Evolutionary conservation across 1,284 basidiomycete species (phyloP), one percentile per base, ranked within the genome.

Genomic region (Pseudozyma hubeiensis): DNA sequence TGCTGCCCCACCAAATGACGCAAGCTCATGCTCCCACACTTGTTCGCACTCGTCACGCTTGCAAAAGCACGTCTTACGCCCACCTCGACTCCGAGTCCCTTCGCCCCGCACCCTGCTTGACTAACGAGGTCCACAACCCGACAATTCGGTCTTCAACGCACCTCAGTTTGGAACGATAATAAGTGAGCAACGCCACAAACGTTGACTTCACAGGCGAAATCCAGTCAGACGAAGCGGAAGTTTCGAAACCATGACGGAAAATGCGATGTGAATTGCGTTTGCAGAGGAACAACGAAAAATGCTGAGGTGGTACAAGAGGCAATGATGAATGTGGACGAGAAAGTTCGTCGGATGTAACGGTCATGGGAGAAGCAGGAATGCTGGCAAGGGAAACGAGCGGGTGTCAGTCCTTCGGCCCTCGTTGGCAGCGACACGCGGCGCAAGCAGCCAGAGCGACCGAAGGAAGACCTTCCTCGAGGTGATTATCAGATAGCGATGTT

Each of bases 401-500:
- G 8, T 3, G 8, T 19, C 7, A 19, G 43, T 46, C 10, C 29
- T 6, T n/a, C 39, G 39, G 39, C 16, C 39, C 39, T 41, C 39
- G 16, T 41, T 7, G 39, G 13, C 39, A 10, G 35, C 2, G 14
- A 4, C 24, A 2, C 24, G 24, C 24, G 24, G 24, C 24, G 24
- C 24, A 4, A 24, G 24, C 24, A 37, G 40, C 40, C n/a, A 41
- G 29, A n/a, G 17, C n/a, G 48, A 35, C 11, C 34, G 14, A 14
- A 40, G 34, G 7, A 7, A 17, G 7, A 49, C 7, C 3, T 24
- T 19, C 24, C 10, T 5, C 9, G 33, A 30, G 19, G n/a, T 4
- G 17, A 3, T 4, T 14, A 29, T 64, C 48, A 83, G 45, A 82
- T 30, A 19, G 57, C 9, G 3, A 81, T 69, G 49, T 81, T 82